These are phyloP conservation scores for Penicillium decumbens DNA, from an alignment of 2,329 filamentous ascomycete genomes.

Conservation along the genomic window DNA sequence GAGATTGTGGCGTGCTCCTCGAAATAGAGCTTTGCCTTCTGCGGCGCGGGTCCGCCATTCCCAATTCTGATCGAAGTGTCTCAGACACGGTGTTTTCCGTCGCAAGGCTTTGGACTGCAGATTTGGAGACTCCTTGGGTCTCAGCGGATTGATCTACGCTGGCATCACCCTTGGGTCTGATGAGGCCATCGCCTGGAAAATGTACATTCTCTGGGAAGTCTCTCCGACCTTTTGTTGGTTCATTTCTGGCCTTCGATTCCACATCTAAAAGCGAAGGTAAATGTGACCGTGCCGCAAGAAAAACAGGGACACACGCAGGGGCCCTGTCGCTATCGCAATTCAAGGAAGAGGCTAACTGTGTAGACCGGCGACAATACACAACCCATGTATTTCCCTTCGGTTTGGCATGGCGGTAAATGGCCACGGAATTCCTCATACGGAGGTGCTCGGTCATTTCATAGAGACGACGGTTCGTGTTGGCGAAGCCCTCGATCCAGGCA, in stretches of 20 bases:
- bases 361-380: slow-evolving; percentile 26
- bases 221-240: not conserved
- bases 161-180: not conserved
- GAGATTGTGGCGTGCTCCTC: not conserved
- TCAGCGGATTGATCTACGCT: not conserved
- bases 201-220: not conserved
- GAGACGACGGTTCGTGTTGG: slow-evolving; percentile 28
- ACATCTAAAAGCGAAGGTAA: slow-evolving; percentile 5
- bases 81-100: not conserved
- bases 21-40: not conserved
- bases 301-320: slow-evolving; percentile 15
- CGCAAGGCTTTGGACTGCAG: not conserved
- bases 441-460: slow-evolving; percentile 28
- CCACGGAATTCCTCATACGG: slow-evolving; percentile 23
- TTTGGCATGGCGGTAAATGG: slow-evolving; percentile 25
- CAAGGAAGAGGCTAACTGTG: slow-evolving; percentile 25
- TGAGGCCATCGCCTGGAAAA: not conserved
- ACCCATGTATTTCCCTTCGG: slow-evolving; percentile 21
- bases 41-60: not conserved
- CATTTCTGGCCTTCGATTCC: not conserved
- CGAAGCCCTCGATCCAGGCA: slow-evolving; percentile 35
- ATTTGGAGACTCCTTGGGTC: not conserved
- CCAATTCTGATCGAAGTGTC: not conserved
- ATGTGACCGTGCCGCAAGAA: slow-evolving; percentile 20
- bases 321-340: slow-evolving; percentile 1